phyloP scores from a whole-genome alignment of 257 asterid genomes.

The Cordia subcordata region DNA sequence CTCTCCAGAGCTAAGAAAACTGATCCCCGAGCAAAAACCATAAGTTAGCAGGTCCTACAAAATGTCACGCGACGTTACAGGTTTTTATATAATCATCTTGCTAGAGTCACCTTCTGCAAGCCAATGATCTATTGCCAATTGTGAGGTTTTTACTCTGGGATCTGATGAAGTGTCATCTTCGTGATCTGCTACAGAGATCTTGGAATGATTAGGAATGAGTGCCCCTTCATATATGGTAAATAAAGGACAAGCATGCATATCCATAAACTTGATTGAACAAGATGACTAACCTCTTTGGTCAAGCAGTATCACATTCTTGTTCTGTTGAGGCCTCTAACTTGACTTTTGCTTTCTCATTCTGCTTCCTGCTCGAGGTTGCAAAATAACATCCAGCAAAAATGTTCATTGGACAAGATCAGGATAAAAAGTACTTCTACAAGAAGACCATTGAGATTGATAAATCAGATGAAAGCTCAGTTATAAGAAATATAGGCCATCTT shows the following conservation, averaged over 20 bases:
- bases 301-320: neutral
- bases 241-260: neutral
- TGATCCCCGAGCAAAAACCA: neutral
- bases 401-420: no score
- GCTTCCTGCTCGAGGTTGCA: constrained; percentile 6
- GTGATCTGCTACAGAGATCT: neutral
- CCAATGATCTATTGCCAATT: neutral
- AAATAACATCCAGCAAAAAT: no score
- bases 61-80: no score
- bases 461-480: no score
- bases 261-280: neutral
- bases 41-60: no score
- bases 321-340: neutral
- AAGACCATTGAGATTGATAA: no score
- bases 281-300: neutral
- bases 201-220: no score
- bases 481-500: no score
- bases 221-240: neutral
- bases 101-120: neutral
- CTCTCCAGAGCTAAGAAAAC: neutral
- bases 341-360: constrained; percentile 8
- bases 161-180: neutral
- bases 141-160: neutral
- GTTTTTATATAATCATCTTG: no score
- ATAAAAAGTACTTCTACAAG: neutral